Base-by-base conservation (phyloP, 1,284 basidiomycete genomes). In the Ustilago loliicola region DNA sequence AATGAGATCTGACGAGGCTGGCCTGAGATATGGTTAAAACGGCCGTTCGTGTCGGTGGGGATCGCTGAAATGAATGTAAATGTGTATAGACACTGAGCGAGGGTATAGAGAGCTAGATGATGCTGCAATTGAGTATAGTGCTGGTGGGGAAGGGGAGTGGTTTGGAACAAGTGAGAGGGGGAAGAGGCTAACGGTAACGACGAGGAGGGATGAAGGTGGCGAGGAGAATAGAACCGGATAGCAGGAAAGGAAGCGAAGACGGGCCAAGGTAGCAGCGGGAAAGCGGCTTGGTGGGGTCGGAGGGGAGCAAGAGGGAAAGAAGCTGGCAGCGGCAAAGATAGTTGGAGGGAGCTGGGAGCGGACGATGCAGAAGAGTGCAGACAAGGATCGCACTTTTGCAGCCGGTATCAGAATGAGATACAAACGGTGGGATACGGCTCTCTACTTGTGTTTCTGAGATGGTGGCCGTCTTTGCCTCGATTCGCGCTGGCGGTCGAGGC, bases 401-500 rank as follows among this genome's bases (percentile, higher is more conserved):
- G 61, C n/a, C 25, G 11, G 34, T n/a, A 40, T 54, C 47, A 57
- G 56, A 60, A 6, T 8, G 36, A 10, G 36, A 38, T 42, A 19
- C 29, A 52, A 34, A 47, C 27, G 66, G 32, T 29, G 21, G 11
- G 36, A 10, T 48, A 23, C 45, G 25, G 45, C 11, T 23, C n/a
- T 15, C 6, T 8, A 15, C 36, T 15, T 15, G 17, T 15, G 25
- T 29, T n/a, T 29, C 27, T 51, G 25, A 51, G 25, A 51, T 29
- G 48, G 25, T 29, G 29, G 10, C 25, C 47, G n/a, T 17, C 48
- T 51, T 29, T 27, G 27, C 45, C 45, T 48, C 3, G 42, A 21
- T 8, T 50, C 52, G 38, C 30, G 61, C 53, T 60, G 47, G 52
- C 57, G 17, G 32, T n/a, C 27, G 36, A 25, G 61, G 57, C 61